phyloP scores from a whole-genome alignment of 768 basidiomycete species.

The Dendrothele bispora region DNA sequence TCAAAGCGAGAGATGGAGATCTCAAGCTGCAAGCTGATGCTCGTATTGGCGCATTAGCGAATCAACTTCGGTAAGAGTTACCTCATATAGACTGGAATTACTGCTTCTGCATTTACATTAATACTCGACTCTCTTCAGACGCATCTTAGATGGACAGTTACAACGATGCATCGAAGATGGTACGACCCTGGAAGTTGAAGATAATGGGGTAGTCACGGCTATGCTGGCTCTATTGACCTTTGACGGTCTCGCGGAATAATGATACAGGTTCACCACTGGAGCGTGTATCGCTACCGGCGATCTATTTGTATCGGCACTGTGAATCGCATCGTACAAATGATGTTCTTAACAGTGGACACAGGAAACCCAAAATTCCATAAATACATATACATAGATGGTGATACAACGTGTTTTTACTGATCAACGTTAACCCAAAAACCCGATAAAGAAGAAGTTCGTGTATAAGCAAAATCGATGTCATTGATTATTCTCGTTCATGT shows the following conservation, averaged over 20 bases:
- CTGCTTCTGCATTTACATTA: constrained; percentile 2
- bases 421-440: no score
- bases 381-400: no score
- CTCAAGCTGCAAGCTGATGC: constrained; percentile 81
- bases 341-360: no score
- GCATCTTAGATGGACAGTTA: constrained; percentile 65
- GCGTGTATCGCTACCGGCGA: no score
- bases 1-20: constrained; percentile 50
- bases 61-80: constrained; percentile 68
- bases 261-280: no score
- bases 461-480: no score
- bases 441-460: no score
- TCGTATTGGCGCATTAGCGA: constrained; percentile 87
- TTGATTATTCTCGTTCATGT: no score
- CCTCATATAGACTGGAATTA: not conserved
- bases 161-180: constrained; percentile 56
- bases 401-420: no score
- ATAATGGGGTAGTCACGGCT: constrained; percentile 42
- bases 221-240: constrained; percentile 22
- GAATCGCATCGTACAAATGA: no score
- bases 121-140: constrained; percentile 33
- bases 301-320: no score
- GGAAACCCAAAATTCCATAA: no score
- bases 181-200: constrained; percentile 35
- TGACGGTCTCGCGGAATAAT: constrained; percentile 18